phyloP scores from a whole-genome alignment of 371 early-diverging fungal genomes.

The Mucor circinelloides region DNA sequence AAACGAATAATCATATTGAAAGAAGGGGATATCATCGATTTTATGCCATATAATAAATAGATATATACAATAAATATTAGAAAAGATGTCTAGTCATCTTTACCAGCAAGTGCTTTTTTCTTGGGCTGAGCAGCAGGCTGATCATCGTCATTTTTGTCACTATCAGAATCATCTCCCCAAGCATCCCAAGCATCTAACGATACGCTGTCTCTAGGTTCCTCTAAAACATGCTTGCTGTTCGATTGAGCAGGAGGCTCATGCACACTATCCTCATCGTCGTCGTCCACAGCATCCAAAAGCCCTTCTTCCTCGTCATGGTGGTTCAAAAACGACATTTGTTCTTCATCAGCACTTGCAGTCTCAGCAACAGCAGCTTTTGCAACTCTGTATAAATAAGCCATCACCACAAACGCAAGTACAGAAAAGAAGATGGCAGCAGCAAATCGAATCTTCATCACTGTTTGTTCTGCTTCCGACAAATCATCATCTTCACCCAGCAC shows the following conservation, averaged over 20 bases:
- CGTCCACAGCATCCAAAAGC: not conserved
- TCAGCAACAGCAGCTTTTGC: constrained; percentile 56
- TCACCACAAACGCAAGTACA: constrained; percentile 55
- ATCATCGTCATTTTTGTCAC: not conserved
- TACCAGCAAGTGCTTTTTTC: not conserved
- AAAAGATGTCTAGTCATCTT: not conserved
- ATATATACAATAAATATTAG: not conserved
- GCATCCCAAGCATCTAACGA: constrained; percentile 16
- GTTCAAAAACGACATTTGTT: constrained; percentile 3
- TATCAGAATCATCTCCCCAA: constrained; percentile 12
- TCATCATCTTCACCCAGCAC: constrained; percentile 52
- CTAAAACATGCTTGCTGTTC: not conserved
- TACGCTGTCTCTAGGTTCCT: not conserved
- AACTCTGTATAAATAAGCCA: constrained; percentile 60
- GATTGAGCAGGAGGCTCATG: not conserved
- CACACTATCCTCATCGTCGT: not conserved
- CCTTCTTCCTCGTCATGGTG: constrained; percentile 10
- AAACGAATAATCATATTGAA: not conserved
- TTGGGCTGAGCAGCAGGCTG: not conserved
- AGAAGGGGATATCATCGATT: not conserved
- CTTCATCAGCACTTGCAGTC: constrained; percentile 12
- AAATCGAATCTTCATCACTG: constrained; percentile 37
- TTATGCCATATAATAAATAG: not conserved
- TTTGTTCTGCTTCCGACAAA: constrained; percentile 33
- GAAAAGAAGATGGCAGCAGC: constrained; percentile 45